Base-by-base conservation (phyloP, 1,139 yeast genomes). In the Barnettozyma hawaiiensis region DNA sequence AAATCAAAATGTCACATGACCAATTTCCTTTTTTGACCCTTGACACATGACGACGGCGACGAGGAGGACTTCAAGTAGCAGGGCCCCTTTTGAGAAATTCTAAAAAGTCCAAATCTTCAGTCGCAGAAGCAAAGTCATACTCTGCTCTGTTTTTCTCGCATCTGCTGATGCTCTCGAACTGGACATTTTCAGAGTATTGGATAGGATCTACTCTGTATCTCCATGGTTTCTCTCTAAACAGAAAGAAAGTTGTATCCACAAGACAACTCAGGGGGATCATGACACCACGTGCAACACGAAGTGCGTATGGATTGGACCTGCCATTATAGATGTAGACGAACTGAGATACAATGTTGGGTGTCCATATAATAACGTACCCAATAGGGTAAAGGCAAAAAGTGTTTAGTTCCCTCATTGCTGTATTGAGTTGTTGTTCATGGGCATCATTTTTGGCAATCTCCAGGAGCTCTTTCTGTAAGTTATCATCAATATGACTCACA, bases 201-300 rank as follows among this genome's bases (percentile, higher is more conserved):
- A 16, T 4, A 3, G 21, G 23, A 19, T 31, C 34, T 8, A 14
- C 23, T 10, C 15, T 18, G 36, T 22, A 33, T 15, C 19, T 20
- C 58, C 58, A 54, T 22, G 58, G 58, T 22, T 44, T 46, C 29
- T 54, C 58, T n/a, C 48, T 35, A 1, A 50, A 43, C 8, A 52
- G 10, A 28, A 54, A 54, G 12, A 53, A 47, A 7, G 46, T 18
- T 0, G 51, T 46, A 31, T 51, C 51, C 11, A 52, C 35, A 3
- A 47, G 33, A 40, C 57, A 51, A 35, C 52, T 53, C 27, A 47
- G 19, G 11, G 58, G 56, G 6, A 50, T 16, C 6, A 45, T 34
- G 7, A 47, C 35, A 1, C 49, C 49, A 11, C 47, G 39, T 9
- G 46, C 32, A 4, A 51, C 11, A 2, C 37, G 14, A 1, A 53